Conservation (phyloP, 495 filamentous ascomycete genomes). For the Podospora bellae-mahoneyi region DNA sequence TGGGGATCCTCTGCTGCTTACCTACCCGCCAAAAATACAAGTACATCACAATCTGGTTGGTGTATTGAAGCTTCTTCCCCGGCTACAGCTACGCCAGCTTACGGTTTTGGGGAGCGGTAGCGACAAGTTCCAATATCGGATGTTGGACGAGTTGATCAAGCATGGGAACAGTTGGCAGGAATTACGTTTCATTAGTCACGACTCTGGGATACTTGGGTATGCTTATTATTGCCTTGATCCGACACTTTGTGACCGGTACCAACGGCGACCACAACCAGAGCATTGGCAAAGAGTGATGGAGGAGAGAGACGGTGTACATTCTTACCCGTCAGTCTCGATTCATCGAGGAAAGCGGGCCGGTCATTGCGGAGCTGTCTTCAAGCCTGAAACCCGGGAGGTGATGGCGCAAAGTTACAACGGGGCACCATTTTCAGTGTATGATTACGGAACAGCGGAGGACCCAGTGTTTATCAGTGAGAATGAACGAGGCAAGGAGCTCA, state of each 20-base stretch:
- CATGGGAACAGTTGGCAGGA: neutral
- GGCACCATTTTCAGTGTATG: neutral
- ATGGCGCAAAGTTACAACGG: neutral
- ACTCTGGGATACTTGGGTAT: neutral
- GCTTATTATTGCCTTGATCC: neutral
- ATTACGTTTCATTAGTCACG: neutral
- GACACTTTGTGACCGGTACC: neutral
- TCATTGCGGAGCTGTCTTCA: neutral
- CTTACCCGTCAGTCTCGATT: neutral
- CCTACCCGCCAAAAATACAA: neutral
- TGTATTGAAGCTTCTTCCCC: neutral
- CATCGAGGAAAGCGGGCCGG: neutral
- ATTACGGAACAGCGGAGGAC: neutral
- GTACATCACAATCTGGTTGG: neutral
- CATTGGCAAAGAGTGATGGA: neutral
- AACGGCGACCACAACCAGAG: neutral
- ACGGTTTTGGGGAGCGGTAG: neutral
- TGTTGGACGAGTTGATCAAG: neutral
- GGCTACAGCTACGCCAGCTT: neutral
- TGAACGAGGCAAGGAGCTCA: neutral
- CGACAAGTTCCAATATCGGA: neutral
- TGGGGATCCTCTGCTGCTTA: neutral
- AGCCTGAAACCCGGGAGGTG: neutral
- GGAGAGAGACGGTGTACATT: neutral
- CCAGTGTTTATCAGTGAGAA: neutral